phyloP scores from a whole-genome alignment of 148 eudicot species.

The Camellia granthamiana region DNA sequence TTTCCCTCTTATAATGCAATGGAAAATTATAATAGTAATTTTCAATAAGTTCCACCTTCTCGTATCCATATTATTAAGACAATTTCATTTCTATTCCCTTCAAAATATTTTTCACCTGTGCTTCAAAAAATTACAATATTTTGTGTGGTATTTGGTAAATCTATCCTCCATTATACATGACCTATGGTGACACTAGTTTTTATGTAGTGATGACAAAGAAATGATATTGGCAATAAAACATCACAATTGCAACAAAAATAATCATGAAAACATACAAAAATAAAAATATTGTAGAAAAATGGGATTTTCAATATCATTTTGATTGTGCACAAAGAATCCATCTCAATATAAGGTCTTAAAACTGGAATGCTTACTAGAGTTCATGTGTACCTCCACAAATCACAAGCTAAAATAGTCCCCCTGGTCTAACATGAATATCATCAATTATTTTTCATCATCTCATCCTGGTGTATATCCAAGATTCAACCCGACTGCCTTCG shows the following conservation, averaged over 20 bases:
- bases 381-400: neutral
- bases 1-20: too few species aligned
- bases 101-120: too few species aligned
- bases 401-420: neutral
- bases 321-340: neutral
- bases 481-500: neutral
- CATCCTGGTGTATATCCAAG: neutral
- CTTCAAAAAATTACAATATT: too few species aligned
- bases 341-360: neutral
- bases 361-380: neutral
- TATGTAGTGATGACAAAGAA: too few species aligned
- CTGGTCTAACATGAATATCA: neutral
- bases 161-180: too few species aligned
- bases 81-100: too few species aligned
- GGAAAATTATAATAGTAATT: too few species aligned
- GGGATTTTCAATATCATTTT: neutral
- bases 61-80: too few species aligned
- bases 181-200: too few species aligned
- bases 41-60: too few species aligned
- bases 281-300: too few species aligned
- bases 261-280: neutral
- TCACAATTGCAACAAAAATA: neutral
- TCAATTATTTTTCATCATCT: neutral
- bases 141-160: too few species aligned
- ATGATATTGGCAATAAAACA: neutral